A percentile compares a stretch with the other conserved stretches of the same genome.
Evolutionary conservation across 1,139 yeast genomes (phyloP).

Genomic region (Kurtzmaniella natalensis): DNA sequence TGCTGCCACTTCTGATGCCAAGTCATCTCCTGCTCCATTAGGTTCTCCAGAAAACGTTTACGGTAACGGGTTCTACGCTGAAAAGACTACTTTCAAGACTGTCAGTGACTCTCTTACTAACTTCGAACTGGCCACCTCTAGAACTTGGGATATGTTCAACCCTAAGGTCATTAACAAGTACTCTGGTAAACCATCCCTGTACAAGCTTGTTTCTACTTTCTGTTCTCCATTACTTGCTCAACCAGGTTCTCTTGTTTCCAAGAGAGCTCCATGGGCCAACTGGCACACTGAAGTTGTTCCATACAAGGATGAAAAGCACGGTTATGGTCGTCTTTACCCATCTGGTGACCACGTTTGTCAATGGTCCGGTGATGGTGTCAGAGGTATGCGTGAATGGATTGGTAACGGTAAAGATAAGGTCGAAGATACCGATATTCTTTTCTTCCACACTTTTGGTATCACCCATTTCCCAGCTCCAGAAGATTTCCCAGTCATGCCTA

Average conservation of each 20-base stretch:
- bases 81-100: constrained; percentile 62
- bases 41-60: constrained; percentile 67
- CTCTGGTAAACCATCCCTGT: constrained; percentile 72
- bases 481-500: constrained; percentile 88
- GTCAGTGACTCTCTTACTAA: constrained; percentile 64
- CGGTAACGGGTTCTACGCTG: constrained; percentile 68
- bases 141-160: constrained; percentile 79
- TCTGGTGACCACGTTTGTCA: constrained; percentile 80
- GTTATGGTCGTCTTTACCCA: constrained; percentile 63
- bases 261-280: constrained; percentile 81
- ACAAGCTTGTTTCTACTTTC: constrained; percentile 74
- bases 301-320: constrained; percentile 49
- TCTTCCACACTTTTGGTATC: constrained; percentile 79
- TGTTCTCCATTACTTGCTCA: constrained; percentile 70
- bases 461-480: constrained; percentile 88
- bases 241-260: constrained; percentile 68
- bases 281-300: constrained; percentile 67
- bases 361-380: constrained; percentile 69
- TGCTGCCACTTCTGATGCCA: constrained; percentile 66
- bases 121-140: constrained; percentile 55
- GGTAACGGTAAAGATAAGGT: constrained; percentile 61
- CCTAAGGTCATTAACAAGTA: constrained; percentile 62
- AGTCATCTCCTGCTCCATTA: constrained; percentile 52
- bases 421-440: constrained; percentile 65
- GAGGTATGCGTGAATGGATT: constrained; percentile 72